phyloP scores from a whole-genome alignment of 1,284 basidiomycete species.

The Caloboletus firmus region DNA sequence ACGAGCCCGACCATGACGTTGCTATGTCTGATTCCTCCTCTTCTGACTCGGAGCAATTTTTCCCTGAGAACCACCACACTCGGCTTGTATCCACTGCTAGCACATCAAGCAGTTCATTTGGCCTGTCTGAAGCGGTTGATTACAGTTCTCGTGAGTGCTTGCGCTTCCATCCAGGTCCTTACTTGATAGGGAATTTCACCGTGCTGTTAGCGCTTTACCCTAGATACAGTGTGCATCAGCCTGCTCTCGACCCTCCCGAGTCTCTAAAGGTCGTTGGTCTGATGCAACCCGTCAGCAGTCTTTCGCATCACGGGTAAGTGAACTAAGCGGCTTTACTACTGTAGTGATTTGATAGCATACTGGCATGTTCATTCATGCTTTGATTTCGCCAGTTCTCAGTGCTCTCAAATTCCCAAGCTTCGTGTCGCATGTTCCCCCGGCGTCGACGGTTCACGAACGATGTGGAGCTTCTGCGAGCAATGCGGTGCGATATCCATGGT shows the following conservation, averaged over 20 bases:
- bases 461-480: constrained; percentile 85
- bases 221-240: constrained; percentile 61
- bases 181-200: constrained; percentile 1
- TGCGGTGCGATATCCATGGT: constrained; percentile 87
- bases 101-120: constrained; percentile 48
- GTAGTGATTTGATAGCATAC: constrained; percentile 14
- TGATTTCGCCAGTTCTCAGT: constrained; percentile 49
- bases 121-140: constrained; percentile 40
- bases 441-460: constrained; percentile 62
- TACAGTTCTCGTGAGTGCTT: constrained; percentile 38
- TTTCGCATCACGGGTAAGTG: constrained; percentile 73
- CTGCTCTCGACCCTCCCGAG: constrained; percentile 48
- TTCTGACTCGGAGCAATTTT: constrained; percentile 55
- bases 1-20: constrained; percentile 59
- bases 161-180: not conserved
- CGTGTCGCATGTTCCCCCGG: constrained; percentile 64
- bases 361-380: constrained; percentile 9
- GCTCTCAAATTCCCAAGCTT: constrained; percentile 76
- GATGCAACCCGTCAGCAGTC: constrained; percentile 62
- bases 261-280: constrained; percentile 53
- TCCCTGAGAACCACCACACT: constrained; percentile 54
- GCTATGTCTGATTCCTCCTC: constrained; percentile 60
- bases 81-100: constrained; percentile 68
- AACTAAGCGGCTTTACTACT: not conserved
- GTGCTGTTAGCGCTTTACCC: constrained; percentile 53